These are phyloP conservation scores for Emydomyces testavorans DNA, from an alignment of 2,329 filamentous ascomycete genomes.

Conservation along the genomic window DNA sequence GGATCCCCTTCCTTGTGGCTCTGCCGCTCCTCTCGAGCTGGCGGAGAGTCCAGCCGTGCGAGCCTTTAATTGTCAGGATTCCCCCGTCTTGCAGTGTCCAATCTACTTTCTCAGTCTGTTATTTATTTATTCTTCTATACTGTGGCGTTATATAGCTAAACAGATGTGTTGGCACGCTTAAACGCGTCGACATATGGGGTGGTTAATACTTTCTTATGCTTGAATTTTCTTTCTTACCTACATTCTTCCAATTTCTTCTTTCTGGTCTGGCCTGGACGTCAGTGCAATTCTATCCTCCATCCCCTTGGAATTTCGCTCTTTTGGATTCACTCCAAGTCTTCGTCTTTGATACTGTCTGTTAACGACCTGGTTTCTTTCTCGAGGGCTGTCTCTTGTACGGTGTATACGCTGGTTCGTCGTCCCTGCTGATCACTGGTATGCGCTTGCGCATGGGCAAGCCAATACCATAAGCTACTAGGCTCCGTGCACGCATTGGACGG, in stretches of 20 bases:
- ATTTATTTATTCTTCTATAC: no score
- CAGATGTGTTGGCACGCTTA: no score
- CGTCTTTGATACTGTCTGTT: not conserved
- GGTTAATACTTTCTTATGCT: no score
- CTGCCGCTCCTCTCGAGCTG: not conserved
- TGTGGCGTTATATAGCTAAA: not conserved
- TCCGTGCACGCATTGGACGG: not conserved
- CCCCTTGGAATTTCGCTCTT: not conserved
- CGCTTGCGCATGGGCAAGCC: no score
- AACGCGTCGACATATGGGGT: no score
- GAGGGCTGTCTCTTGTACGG: not conserved
- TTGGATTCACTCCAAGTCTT: not conserved
- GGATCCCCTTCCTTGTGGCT: constrained; percentile 1
- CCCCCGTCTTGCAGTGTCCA: not conserved
- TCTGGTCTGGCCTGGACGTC: not conserved
- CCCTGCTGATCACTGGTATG: not conserved
- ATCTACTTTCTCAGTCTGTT: not conserved
- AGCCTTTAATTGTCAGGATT: not conserved
- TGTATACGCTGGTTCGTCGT: not conserved
- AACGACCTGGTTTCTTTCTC: not conserved
- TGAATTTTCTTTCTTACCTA: not conserved
- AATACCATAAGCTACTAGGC: not conserved
- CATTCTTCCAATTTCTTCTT: not conserved
- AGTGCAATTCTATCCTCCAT: not conserved
- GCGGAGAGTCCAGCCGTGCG: not conserved